Conservation (phyloP, 192 early-diverging fungal species). For the Dimargaris cristalligena region DNA sequence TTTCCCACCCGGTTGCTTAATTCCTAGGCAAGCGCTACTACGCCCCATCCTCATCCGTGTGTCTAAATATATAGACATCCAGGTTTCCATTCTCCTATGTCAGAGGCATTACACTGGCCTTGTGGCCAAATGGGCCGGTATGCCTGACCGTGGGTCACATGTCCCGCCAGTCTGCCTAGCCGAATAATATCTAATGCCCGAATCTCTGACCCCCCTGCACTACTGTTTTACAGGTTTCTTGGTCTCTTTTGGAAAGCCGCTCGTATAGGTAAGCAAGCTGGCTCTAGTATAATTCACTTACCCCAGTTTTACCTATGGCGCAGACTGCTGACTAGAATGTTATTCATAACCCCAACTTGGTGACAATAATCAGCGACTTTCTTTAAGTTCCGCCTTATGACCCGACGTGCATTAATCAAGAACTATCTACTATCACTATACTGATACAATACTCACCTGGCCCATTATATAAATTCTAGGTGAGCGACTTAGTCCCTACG, state of each 20-base stretch:
- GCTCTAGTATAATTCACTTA: no score
- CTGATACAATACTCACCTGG: neutral
- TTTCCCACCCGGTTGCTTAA: no score
- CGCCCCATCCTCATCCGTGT: no score
- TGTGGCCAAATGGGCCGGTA: neutral
- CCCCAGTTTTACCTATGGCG: no score
- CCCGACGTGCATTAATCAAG: neutral
- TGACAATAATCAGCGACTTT: no score
- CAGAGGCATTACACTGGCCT: neutral
- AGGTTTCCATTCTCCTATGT: neutral
- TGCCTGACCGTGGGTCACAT: neutral
- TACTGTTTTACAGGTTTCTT: constrained; percentile 30
- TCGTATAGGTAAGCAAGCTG: constrained; percentile 47
- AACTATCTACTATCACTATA: neutral
- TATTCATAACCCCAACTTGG: no score
- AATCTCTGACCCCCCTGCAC: neutral
- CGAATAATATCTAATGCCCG: neutral
- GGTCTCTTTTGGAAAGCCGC: constrained; percentile 94
- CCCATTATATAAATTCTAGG: constrained; percentile 28
- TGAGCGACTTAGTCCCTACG: constrained; percentile 88
- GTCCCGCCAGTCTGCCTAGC: neutral
- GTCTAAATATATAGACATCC: no score
- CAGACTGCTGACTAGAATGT: no score
- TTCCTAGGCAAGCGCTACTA: no score
- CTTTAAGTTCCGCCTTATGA: neutral